phyloP scores from a whole-genome alignment of 257 asterid genomes.

The Nicotiana tomentosiformis region DNA sequence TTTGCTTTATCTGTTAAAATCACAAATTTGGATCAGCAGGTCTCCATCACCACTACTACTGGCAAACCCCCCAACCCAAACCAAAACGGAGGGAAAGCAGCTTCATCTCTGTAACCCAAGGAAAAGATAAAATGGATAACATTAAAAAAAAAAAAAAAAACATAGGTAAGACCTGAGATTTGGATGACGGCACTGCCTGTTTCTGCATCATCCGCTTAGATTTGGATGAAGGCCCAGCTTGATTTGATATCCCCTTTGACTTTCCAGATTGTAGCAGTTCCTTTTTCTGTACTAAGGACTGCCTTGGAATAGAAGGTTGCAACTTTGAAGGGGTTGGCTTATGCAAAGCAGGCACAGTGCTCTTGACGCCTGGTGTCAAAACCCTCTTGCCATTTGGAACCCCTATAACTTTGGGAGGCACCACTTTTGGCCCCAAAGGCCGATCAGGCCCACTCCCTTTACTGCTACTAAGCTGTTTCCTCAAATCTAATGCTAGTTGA shows the following conservation, averaged over 20 bases:
- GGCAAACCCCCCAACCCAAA: background rate
- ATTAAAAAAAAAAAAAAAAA: background rate
- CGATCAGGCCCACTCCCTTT: slow-evolving; percentile 72
- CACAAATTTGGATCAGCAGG: background rate
- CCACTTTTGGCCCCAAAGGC: slow-evolving; percentile 45
- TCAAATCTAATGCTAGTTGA: slow-evolving; percentile 25
- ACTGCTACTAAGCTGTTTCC: slow-evolving; percentile 43
- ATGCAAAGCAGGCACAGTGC: slow-evolving; percentile 19
- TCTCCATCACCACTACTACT: background rate
- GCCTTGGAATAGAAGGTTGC: slow-evolving; percentile 41
- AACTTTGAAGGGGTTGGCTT: slow-evolving; percentile 30
- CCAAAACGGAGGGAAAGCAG: background rate
- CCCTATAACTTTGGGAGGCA: slow-evolving; percentile 33
- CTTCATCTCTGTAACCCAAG: background rate
- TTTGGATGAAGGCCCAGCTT: background rate
- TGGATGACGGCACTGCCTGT: slow-evolving; percentile 36
- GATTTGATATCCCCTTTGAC: slow-evolving; percentile 28
- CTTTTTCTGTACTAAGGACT: slow-evolving; percentile 28
- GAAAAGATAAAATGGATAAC: background rate
- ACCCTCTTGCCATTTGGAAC: slow-evolving; percentile 36
- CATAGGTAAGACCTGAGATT: slow-evolving; percentile 32
- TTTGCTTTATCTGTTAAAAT: slow-evolving; percentile 42
- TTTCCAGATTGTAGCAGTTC: slow-evolving; percentile 36
- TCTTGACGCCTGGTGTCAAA: slow-evolving; percentile 30
- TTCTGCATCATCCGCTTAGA: slow-evolving; percentile 13